Evolutionary conservation across 2,329 filamentous ascomycete genomes (phyloP), one percentile per base, ranked within the genome.

Genomic region (Ophiostoma pallidulum): DNA sequence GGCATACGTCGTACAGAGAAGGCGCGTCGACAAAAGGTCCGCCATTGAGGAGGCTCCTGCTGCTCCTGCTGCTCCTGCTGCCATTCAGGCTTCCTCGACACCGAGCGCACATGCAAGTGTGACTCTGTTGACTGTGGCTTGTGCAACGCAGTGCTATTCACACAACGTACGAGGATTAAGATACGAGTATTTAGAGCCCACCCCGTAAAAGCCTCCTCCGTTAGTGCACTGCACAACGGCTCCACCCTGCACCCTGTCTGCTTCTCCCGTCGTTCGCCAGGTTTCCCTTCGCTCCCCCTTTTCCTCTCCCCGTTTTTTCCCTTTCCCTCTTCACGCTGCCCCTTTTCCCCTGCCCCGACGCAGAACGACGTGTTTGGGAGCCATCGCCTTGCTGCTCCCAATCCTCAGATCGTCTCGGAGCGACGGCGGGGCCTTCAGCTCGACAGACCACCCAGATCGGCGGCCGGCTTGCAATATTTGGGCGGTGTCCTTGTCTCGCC

Each of bases 311-410:
- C 41, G 37, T 45, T 48, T 48, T 33, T 41, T 28, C 24, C 24
- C 36, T 18, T 16, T 20, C 38, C 38, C 8, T 26, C 38, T 33
- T 45, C 28, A 41, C 24, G 42, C 45, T 37, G 47, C 47, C 36
- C 44, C 47, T 35, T 45, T 41, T 45, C 37, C 40, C 41, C 43
- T 45, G 28, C 37, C 37, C n/a, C 42, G 36, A 45, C 37, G 42
- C 45, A 37, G 45, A 45, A 41, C 41, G 45, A 45, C 36, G 47
- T 38, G 31, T 45, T 41, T 45, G 32, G 37, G 19, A 16, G n/a
- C 31, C 26, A 37, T 44, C 35, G 47, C 47, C 33, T 44, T 45
- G 16, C 26, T 33, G 24, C 20, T 7, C 20, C 14, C n/a, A n/a
- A n/a, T n/a, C n/a, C n/a, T n/a, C n/a, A n/a, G n/a, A 10, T 38